Conservation (phyloP, 495 filamentous ascomycete species). For the Podospora australis region DNA sequence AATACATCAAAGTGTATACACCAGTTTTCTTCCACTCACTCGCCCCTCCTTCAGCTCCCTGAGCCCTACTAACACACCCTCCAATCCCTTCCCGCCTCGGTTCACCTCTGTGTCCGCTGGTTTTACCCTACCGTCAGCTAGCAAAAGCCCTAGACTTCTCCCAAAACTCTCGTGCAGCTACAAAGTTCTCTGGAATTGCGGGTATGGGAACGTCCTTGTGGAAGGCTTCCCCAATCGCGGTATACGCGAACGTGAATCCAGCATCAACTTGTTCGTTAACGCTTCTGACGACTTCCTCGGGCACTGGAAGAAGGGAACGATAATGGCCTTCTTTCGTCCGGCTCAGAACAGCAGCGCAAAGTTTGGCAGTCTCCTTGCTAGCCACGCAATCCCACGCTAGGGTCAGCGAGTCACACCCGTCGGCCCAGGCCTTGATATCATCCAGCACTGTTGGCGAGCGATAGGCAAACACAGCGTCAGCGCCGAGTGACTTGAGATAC, state of each 20-base stretch:
- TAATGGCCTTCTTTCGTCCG: conserved; percentile 14
- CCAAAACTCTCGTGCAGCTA: conserved; percentile 23
- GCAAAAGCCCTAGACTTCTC: conserved; percentile 12
- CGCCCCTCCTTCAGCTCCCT: conserved; percentile 26
- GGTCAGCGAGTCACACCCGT: conserved; percentile 13
- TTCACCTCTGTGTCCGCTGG: conserved; percentile 24
- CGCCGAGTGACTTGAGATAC: conserved; percentile 36
- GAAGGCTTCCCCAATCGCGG: conserved; percentile 19
- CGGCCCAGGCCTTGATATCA: conserved; percentile 28
- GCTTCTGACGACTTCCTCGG: conserved; percentile 11
- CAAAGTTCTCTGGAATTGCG: conserved; percentile 18
- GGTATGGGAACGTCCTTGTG: neutral
- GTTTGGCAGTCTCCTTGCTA: conserved; percentile 4
- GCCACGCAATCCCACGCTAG: conserved; percentile 34
- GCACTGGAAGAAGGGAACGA: conserved; percentile 19
- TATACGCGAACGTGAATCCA: conserved; percentile 25
- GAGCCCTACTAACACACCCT: conserved; percentile 31
- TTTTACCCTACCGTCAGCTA: conserved; percentile 26
- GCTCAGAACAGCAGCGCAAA: conserved; percentile 25
- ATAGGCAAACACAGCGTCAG: conserved; percentile 41
- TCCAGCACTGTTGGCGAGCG: conserved; percentile 26
- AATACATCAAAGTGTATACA: conserved; percentile 26
- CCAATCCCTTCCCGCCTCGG: conserved; percentile 27
- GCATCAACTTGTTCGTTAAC: conserved; percentile 26
- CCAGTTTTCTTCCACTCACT: conserved; percentile 34